Percentiles rank a stretch among this genome's conserved stretches.
Evolutionary conservation across 768 basidiomycete genomes (phyloP).

Genomic region (Termitomyces eurrhizus): DNA sequence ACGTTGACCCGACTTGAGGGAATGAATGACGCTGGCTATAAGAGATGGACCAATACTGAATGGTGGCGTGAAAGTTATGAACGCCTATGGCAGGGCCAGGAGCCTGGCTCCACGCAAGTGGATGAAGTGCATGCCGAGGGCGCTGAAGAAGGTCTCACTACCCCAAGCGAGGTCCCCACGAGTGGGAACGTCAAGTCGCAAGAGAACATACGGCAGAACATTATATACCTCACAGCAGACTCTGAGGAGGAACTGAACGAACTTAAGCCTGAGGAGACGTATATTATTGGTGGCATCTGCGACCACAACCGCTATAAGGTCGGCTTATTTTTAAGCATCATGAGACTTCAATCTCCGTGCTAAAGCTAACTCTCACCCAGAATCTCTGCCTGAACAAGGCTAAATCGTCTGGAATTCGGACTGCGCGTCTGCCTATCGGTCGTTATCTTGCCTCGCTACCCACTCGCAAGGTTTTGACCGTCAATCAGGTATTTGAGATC

Average conservation of each 20-base stretch:
- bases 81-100: slow-evolving; percentile 48
- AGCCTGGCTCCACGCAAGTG: background rate
- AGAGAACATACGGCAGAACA: slow-evolving; percentile 36
- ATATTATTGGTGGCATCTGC: slow-evolving; percentile 93
- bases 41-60: slow-evolving; percentile 75
- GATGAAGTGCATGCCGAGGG: background rate
- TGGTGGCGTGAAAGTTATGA: slow-evolving; percentile 84
- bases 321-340: slow-evolving; percentile 5
- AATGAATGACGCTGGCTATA: slow-evolving; percentile 63
- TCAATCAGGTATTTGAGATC: slow-evolving; percentile 96
- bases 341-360: slow-evolving; percentile 3
- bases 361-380: slow-evolving; percentile 34
- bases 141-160: background rate
- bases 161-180: background rate
- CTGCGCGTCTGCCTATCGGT: slow-evolving; percentile 94
- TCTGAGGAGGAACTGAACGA: slow-evolving; percentile 82
- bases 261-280: slow-evolving; percentile 79
- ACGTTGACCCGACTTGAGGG: slow-evolving; percentile 62
- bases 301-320: slow-evolving; percentile 98
- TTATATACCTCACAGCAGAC: slow-evolving; percentile 95
- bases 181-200: background rate
- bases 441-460: slow-evolving; percentile 78
- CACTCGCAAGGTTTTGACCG: slow-evolving; percentile 94
- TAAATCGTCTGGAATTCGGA: slow-evolving; percentile 62
- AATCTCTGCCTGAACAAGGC: slow-evolving; percentile 90